Base-by-base conservation (phyloP, 2,329 filamentous ascomycete genomes). In the Diaporthe destruens region DNA sequence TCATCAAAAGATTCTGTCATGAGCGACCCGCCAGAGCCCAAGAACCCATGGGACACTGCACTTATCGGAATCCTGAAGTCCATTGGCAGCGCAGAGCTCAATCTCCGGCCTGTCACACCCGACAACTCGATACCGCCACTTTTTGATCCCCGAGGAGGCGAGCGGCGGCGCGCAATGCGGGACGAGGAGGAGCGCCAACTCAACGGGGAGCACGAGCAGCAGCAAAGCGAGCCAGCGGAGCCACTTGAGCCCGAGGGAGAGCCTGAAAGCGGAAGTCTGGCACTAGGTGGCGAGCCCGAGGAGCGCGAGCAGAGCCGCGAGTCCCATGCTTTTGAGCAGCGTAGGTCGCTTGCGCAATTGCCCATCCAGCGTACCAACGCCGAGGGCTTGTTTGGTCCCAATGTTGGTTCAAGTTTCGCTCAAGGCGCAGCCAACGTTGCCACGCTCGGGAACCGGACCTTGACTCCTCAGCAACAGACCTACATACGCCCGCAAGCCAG, bases 221-320 rank as follows among this genome's bases (percentile, higher is more conserved):
- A 82, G 32, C 71, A 73, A 20, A 63, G 20, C 8, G 71, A 70
- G n/a, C 57, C 71, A 39, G 34, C 44, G 25, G 73, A 73, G 39
- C 72, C 68, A 20, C 76, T 80, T 1, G 87, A 88, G 32, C 80
- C 83, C 5, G 95, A 98, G 75, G 94, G 94, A 72, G 92, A 93
- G 71, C 90, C 91, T 1, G 95, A 96, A 81, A 94, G 93, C 57
- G 90, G 90, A 18, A 98, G 96, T 80, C 86, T 96, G 72, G 95
- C 97, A 72, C 87, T 98, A 23, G 96, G 96, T 72, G 96, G 96
- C 55, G 96, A 98, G 80, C 96, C 96, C 0, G 96, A 98, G 80
- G 94, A 97, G 76, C 87, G 89, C 74, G 92, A 94, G 29, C 82
- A 83, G 56, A 79, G 82, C 23, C 85, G 86, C 23, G 88, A 89